phyloP scores from a whole-genome alignment of 1,284 basidiomycete species.

The Pulveroboletus sp. region DNA sequence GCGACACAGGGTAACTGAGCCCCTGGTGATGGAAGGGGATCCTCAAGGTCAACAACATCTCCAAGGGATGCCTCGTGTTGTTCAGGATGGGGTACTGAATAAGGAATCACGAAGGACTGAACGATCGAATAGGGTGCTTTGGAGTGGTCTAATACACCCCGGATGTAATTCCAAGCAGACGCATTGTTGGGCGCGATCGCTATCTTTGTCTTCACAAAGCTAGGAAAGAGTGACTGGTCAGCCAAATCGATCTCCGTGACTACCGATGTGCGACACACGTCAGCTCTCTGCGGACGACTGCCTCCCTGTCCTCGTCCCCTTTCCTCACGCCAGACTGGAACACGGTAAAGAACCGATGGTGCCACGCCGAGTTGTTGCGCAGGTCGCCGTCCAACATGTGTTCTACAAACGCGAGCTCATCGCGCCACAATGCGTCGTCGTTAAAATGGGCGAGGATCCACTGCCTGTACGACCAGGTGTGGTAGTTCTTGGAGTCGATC shows the following conservation, averaged over 20 bases:
- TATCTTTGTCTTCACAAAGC: constrained; percentile 74
- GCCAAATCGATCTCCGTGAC: constrained; percentile 8
- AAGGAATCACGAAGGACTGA: constrained; percentile 63
- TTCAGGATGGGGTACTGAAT: constrained; percentile 45
- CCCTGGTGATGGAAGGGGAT: constrained; percentile 63
- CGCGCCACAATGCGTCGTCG: constrained; percentile 70
- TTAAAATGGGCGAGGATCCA: constrained; percentile 87
- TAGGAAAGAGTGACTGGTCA: constrained; percentile 24
- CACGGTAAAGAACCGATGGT: constrained; percentile 94
- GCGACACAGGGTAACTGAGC: constrained; percentile 74
- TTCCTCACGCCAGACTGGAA: constrained; percentile 66
- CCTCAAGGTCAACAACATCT: constrained; percentile 70
- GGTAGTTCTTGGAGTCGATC: constrained; percentile 90
- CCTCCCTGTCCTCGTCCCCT: constrained; percentile 59
- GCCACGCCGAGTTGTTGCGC: constrained; percentile 97
- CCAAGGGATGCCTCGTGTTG: constrained; percentile 30
- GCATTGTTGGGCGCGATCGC: constrained; percentile 88
- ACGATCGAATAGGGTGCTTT: constrained; percentile 58
- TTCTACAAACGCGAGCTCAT: constrained; percentile 80
- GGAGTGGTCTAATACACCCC: constrained; percentile 69
- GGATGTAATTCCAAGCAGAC: constrained; percentile 93
- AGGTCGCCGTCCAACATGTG: constrained; percentile 76
- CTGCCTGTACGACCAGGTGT: constrained; percentile 94
- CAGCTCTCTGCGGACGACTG: constrained; percentile 65
- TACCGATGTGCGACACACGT: constrained; percentile 49